phyloP scores from a whole-genome alignment of 1,139 yeast species.

The Yamadazyma oceani region DNA sequence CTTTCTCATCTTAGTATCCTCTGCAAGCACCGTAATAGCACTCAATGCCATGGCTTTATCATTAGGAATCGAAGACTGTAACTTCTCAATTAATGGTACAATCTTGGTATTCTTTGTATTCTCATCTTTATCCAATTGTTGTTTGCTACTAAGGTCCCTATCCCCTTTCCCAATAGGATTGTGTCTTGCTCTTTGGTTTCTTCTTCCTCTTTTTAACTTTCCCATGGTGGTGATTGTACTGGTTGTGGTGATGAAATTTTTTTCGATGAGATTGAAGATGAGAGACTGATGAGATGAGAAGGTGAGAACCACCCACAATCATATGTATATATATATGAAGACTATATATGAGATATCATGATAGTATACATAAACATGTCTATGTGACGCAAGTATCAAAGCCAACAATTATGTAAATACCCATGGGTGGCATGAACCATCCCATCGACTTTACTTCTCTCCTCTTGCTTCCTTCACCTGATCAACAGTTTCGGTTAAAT shows the following conservation, averaged over 20 bases:
- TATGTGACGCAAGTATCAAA: too few relatives aligned
- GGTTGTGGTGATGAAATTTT: too few relatives aligned
- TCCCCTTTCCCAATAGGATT: conserved; percentile 43
- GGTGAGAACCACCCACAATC: background rate
- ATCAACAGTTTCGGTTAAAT: conserved; percentile 7
- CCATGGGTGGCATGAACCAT: too few relatives aligned
- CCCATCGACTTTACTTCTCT: background rate
- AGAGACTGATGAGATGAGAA: conserved; percentile 6
- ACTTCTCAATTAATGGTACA: conserved; percentile 64
- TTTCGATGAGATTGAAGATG: background rate
- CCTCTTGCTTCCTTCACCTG: conserved; percentile 2
- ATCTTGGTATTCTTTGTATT: conserved; percentile 55
- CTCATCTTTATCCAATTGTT: conserved; percentile 39
- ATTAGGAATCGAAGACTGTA: conserved; percentile 62
- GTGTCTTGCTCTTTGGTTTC: conserved; percentile 52
- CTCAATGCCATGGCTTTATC: conserved; percentile 79
- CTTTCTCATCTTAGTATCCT: conserved; percentile 63
- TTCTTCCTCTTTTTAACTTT: conserved; percentile 70
- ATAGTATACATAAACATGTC: too few relatives aligned
- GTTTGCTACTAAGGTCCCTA: conserved; percentile 18
- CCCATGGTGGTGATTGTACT: too few relatives aligned
- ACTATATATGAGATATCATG: too few relatives aligned
- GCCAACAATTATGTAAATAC: too few relatives aligned
- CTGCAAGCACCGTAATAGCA: conserved; percentile 70
- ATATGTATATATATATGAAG: too few relatives aligned